Percentiles rank a stretch among this genome's conserved stretches.
Conservation (phyloP, 495 filamentous ascomycete species). For the Tuber microsphaerosporum region DNA sequence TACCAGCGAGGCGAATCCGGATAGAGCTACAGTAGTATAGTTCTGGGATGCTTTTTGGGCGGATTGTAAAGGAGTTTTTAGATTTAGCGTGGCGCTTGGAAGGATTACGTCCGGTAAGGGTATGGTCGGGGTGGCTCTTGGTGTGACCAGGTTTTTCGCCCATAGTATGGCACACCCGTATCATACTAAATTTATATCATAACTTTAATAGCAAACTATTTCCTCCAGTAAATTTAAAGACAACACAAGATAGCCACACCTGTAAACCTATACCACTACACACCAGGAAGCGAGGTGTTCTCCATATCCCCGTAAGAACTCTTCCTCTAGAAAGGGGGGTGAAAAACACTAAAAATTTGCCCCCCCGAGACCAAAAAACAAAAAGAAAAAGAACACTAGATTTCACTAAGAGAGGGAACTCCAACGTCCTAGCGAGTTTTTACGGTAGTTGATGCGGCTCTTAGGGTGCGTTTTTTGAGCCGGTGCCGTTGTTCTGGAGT, state of each 20-base stretch:
- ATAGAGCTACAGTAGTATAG: not conserved
- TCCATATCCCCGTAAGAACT: not conserved
- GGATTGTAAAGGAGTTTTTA: not conserved
- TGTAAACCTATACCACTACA: not conserved
- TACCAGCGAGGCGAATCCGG: not conserved
- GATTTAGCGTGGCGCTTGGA: not conserved
- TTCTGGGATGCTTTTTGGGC: not conserved
- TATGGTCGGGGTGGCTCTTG: not conserved
- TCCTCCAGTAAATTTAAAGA: not conserved
- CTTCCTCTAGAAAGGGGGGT: too few relatives aligned
- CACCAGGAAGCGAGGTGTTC: not conserved
- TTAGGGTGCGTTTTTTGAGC: not conserved
- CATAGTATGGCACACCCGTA: too few relatives aligned
- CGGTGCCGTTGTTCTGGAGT: not conserved
- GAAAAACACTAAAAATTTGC: not conserved
- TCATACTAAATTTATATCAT: too few relatives aligned
- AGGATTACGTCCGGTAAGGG: not conserved
- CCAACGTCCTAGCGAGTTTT: too few relatives aligned
- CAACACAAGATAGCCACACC: not conserved
- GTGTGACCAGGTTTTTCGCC: not conserved
- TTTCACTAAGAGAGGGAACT: too few relatives aligned
- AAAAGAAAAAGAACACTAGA: too few relatives aligned
- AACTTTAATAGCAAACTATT: too few relatives aligned
- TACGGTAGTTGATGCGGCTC: not conserved
- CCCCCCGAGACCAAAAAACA: too few relatives aligned